Evolutionary conservation across 2,329 filamentous ascomycete species (phyloP).

Genomic region (Sporothrix humicola): DNA sequence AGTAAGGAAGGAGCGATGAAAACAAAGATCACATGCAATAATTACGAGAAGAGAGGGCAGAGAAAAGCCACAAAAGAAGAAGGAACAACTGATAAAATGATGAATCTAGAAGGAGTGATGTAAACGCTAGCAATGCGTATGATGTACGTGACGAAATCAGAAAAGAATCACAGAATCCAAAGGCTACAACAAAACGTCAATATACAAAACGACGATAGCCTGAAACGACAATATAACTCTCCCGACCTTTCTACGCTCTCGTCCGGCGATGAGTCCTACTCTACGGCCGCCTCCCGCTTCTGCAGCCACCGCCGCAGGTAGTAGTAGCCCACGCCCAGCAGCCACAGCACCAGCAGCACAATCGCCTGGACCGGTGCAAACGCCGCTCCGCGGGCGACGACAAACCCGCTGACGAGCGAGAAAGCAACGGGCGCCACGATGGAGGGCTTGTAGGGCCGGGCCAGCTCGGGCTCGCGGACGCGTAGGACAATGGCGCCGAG

Average conservation of each 20-base stretch:
- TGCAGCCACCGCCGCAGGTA: constrained; percentile 30
- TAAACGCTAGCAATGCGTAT: neutral
- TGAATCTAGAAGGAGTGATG: neutral
- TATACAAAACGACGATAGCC: too few relatives aligned
- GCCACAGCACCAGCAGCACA: constrained; percentile 59
- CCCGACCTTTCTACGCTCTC: too few relatives aligned
- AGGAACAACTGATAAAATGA: neutral
- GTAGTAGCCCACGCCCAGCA: constrained; percentile 54
- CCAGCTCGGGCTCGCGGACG: constrained; percentile 59
- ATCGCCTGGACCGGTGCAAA: constrained; percentile 62
- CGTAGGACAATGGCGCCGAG: constrained; percentile 63
- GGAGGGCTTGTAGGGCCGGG: constrained; percentile 61
- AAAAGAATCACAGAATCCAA: too few relatives aligned
- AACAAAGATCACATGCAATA: neutral
- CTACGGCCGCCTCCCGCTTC: neutral
- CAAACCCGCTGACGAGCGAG: constrained; percentile 63
- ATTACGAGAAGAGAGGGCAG: neutral
- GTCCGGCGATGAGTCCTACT: too few relatives aligned
- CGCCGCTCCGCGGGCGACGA: constrained; percentile 62
- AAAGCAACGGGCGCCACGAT: constrained; percentile 60
- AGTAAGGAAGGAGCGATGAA: neutral
- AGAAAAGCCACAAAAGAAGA: neutral
- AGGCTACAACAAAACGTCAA: too few relatives aligned
- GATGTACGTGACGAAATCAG: too few relatives aligned
- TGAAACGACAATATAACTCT: too few relatives aligned